These are phyloP conservation scores for Macroventuria anomochaeta DNA, from an alignment of 2,329 filamentous ascomycete species.

Conservation along the genomic window DNA sequence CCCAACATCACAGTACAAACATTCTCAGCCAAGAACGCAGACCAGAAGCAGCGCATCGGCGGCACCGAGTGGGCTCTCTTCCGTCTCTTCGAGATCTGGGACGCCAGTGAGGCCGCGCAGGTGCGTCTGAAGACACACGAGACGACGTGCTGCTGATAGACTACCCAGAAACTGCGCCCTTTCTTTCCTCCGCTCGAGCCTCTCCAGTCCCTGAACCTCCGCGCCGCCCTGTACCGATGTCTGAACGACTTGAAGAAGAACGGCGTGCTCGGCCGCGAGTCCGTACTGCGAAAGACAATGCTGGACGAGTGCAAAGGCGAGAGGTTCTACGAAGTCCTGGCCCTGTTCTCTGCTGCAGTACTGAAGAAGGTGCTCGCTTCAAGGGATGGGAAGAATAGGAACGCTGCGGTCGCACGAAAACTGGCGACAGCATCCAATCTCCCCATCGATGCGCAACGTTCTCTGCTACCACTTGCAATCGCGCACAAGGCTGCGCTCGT, in stretches of 20 bases:
- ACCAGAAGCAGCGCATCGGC: conserved; percentile 82
- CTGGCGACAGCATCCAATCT: conserved; percentile 53
- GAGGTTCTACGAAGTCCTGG: conserved; percentile 83
- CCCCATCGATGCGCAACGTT: conserved; percentile 41
- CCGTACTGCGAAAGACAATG: conserved; percentile 89
- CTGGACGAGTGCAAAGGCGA: conserved; percentile 95
- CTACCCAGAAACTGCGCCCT: conserved; percentile 76
- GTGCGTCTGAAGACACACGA: conserved; percentile 52
- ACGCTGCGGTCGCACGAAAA: conserved; percentile 56
- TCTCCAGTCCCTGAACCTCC: conserved; percentile 87
- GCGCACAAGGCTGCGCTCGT: conserved; percentile 73
- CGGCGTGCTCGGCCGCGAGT: conserved; percentile 79
- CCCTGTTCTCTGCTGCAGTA: conserved; percentile 82
- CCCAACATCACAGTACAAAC: conserved; percentile 74
- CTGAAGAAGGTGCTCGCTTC: conserved; percentile 70
- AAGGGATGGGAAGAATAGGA: conserved; percentile 52
- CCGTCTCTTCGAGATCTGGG: conserved; percentile 83
- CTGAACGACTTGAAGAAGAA: conserved; percentile 89
- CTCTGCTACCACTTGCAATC: conserved; percentile 70
- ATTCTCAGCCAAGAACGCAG: conserved; percentile 73
- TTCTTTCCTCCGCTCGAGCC: conserved; percentile 92
- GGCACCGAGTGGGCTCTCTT: conserved; percentile 91
- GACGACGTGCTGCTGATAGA: conserved; percentile 2
- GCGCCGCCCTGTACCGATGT: conserved; percentile 79
- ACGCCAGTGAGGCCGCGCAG: conserved; percentile 75